Conservation (phyloP, 306 rosid species). For the Vicia villosa region DNA sequence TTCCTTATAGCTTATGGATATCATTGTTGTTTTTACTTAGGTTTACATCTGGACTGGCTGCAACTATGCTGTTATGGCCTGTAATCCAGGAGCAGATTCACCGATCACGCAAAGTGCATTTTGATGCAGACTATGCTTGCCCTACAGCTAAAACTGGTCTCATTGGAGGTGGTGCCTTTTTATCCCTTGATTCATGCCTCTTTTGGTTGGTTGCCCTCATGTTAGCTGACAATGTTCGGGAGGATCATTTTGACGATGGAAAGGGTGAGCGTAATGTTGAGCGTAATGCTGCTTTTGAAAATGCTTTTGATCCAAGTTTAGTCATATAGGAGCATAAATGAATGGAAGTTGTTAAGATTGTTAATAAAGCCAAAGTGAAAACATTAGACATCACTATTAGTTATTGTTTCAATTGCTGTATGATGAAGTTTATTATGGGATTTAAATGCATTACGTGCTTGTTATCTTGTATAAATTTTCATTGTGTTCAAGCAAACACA, state of each 20-base stretch:
- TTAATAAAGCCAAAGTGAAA: constrained; percentile 2
- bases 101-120: constrained; percentile 27
- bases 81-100: constrained; percentile 44
- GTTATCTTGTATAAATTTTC: background rate
- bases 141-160: constrained; percentile 67
- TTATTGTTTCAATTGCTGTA: background rate
- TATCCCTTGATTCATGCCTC: constrained; percentile 83
- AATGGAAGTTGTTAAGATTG: constrained; percentile 31
- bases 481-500: background rate
- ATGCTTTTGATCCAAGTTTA: constrained; percentile 25
- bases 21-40: constrained; percentile 35
- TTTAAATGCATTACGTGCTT: background rate
- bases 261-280: constrained; percentile 21
- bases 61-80: constrained; percentile 43
- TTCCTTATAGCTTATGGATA: constrained; percentile 11
- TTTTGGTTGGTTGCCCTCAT: constrained; percentile 90
- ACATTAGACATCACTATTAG: background rate
- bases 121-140: constrained; percentile 34
- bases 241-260: constrained; percentile 76
- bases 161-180: constrained; percentile 88
- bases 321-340: background rate
- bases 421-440: constrained; percentile 6
- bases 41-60: constrained; percentile 59
- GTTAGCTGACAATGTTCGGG: constrained; percentile 85
- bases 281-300: background rate